A percentile compares a stretch with the other conserved stretches of the same genome.
phyloP scores from a whole-genome alignment of 768 basidiomycete genomes.

The Postia placenta region DNA sequence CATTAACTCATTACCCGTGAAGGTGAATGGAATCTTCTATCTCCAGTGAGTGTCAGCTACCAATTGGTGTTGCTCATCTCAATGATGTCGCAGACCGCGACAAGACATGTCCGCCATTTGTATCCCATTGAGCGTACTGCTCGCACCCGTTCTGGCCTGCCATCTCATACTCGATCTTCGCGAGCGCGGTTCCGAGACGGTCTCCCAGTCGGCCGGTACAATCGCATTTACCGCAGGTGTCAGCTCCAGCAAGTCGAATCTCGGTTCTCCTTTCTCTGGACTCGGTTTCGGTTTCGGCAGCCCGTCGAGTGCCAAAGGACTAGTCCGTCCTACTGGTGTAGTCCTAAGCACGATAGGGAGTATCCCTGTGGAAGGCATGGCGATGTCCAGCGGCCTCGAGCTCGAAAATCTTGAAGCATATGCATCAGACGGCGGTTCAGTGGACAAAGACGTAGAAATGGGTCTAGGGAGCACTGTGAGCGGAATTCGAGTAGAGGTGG shows the following conservation, averaged over 20 bases:
- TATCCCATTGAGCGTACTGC: slow-evolving; percentile 81
- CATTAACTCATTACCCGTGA: slow-evolving; percentile 3
- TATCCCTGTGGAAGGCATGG: slow-evolving; percentile 17
- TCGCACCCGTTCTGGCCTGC: slow-evolving; percentile 74
- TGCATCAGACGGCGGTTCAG: slow-evolving; percentile 9
- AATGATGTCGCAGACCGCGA: slow-evolving; percentile 46
- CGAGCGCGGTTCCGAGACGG: slow-evolving; percentile 76
- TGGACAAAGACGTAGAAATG: slow-evolving; percentile 16
- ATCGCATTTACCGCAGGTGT: slow-evolving; percentile 25
- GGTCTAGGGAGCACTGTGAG: slow-evolving; percentile 15
- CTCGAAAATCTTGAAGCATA: slow-evolving; percentile 19
- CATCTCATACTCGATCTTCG: slow-evolving; percentile 79
- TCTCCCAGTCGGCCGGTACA: slow-evolving; percentile 47
- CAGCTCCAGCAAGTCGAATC: slow-evolving; percentile 21
- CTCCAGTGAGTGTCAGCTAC: slow-evolving; percentile 53
- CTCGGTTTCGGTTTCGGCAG: slow-evolving; percentile 20
- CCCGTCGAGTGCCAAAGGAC: slow-evolving; percentile 17
- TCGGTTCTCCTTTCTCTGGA: slow-evolving; percentile 23
- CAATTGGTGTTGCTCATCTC: background rate
- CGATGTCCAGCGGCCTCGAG: slow-evolving; percentile 20
- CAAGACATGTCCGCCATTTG: slow-evolving; percentile 81
- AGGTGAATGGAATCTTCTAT: slow-evolving; percentile 81
- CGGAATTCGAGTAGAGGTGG: slow-evolving; percentile 26
- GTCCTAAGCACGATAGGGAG: slow-evolving; percentile 25
- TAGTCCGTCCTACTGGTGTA: slow-evolving; percentile 21